phyloP scores from a whole-genome alignment of 176 grass and related monocot species.

The Aegilops speltoides region DNA sequence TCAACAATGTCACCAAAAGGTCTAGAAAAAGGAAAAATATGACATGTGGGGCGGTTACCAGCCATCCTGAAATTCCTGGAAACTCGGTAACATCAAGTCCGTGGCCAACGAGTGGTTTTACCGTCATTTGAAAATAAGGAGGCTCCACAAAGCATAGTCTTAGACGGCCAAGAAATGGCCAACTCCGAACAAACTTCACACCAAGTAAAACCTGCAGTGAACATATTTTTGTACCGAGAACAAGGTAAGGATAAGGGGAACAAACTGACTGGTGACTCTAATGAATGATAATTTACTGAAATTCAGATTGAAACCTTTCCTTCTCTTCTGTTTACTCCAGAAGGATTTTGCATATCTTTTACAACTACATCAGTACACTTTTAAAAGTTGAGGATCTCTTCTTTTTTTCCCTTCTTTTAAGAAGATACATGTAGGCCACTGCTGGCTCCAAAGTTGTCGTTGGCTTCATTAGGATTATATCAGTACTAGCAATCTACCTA shows the following conservation, averaged over 20 bases:
- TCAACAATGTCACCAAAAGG: not conserved
- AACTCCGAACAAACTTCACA: conserved; percentile 84
- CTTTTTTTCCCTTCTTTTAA: not conserved
- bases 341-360: conserved; percentile 12
- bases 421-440: conserved; percentile 7
- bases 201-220: conserved; percentile 75
- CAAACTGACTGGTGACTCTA: conserved; percentile 2
- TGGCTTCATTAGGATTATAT: not conserved
- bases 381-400: not conserved
- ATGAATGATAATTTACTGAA: conserved; percentile 24
- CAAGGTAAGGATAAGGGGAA: conserved; percentile 11
- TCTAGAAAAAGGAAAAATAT: conserved; percentile 15
- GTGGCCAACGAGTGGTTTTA: conserved; percentile 84
- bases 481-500: not conserved
- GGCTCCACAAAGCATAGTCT: conserved; percentile 95
- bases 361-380: not conserved
- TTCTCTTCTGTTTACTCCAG: not conserved
- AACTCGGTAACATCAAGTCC: conserved; percentile 95
- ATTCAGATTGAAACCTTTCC: not conserved
- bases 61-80: conserved; percentile 96
- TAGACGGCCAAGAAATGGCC: conserved; percentile 89
- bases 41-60: conserved; percentile 54
- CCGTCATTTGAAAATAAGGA: conserved; percentile 97
- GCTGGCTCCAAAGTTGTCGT: not conserved
- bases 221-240: conserved; percentile 21